A percentile compares a stretch with the other conserved stretches of the same genome.
phyloP scores from a whole-genome alignment of 345 rosid species.

The Eucalyptus pumila region DNA sequence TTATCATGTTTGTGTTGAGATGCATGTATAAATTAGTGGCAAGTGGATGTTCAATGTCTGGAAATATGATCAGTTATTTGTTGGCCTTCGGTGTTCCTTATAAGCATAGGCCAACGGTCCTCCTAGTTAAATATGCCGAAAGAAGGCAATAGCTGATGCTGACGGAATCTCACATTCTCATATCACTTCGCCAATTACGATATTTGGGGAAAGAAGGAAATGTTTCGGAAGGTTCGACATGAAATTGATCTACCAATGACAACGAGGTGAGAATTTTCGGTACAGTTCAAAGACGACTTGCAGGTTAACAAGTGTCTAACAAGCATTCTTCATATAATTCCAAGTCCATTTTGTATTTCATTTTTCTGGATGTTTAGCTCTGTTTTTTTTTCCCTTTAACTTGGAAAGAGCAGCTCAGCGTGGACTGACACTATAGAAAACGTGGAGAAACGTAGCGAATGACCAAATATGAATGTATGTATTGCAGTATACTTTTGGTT shows the following conservation, averaged over 20 bases:
- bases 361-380: too few species aligned
- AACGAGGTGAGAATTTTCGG: not conserved
- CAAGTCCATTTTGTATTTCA: too few species aligned
- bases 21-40: not conserved
- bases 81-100: not conserved
- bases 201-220: not conserved
- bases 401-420: too few species aligned
- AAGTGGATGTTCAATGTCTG: not conserved
- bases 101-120: not conserved
- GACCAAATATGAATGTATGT: too few species aligned
- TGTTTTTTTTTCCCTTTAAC: too few species aligned
- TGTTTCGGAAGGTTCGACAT: not conserved
- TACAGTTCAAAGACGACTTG: not conserved
- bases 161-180: not conserved
- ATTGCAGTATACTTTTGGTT: too few species aligned
- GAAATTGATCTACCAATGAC: not conserved
- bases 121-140: not conserved
- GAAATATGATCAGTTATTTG: not conserved
- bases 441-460: too few species aligned
- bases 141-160: not conserved
- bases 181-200: not conserved
- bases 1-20: not conserved
- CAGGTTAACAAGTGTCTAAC: not conserved
- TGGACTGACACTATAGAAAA: too few species aligned
- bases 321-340: not conserved